Evolutionary conservation across 1,139 yeast genomes (phyloP).

Genomic region (Suhomyces maxii): DNA sequence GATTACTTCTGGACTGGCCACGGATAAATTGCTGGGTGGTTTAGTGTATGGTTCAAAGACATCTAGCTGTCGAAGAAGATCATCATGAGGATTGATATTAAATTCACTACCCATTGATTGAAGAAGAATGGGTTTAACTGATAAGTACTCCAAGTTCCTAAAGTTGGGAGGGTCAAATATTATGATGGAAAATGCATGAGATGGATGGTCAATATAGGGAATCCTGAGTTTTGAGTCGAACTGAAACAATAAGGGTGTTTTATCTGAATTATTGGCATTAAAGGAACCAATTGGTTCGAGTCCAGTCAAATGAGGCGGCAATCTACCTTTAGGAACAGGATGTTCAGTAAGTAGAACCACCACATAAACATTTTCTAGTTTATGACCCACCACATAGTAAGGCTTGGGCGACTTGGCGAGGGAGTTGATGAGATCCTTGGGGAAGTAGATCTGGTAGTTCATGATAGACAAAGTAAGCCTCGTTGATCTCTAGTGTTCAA

Average conservation of each 20-base stretch:
- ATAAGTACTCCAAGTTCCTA: conserved; percentile 72
- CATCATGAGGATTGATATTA: conserved; percentile 3
- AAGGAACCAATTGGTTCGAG: conserved; percentile 25
- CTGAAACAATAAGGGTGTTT: neutral
- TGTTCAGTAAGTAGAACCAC: conserved; percentile 22
- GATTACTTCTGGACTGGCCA: conserved; percentile 30
- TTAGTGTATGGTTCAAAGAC: conserved; percentile 11
- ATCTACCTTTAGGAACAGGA: conserved; percentile 1
- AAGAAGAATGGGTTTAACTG: conserved; percentile 68
- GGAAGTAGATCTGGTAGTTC: conserved; percentile 36
- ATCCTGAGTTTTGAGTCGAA: conserved; percentile 2
- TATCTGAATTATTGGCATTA: conserved; percentile 1
- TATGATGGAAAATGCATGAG: conserved; percentile 39
- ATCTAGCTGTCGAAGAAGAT: conserved; percentile 9
- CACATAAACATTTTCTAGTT: conserved; percentile 24
- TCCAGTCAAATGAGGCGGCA: conserved; percentile 15
- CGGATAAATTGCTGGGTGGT: conserved; percentile 13
- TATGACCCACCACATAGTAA: conserved; percentile 29
- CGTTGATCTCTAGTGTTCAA: no score
- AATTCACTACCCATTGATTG: conserved; percentile 44
- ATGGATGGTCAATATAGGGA: conserved; percentile 3
- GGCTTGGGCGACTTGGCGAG: conserved; percentile 5
- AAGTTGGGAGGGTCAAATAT: conserved; percentile 75
- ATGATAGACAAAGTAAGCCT: conserved; percentile 6
- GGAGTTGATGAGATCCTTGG: conserved; percentile 28